Base-by-base conservation (phyloP, 2,329 filamentous ascomycete species). In the Pyricularia sp. region DNA sequence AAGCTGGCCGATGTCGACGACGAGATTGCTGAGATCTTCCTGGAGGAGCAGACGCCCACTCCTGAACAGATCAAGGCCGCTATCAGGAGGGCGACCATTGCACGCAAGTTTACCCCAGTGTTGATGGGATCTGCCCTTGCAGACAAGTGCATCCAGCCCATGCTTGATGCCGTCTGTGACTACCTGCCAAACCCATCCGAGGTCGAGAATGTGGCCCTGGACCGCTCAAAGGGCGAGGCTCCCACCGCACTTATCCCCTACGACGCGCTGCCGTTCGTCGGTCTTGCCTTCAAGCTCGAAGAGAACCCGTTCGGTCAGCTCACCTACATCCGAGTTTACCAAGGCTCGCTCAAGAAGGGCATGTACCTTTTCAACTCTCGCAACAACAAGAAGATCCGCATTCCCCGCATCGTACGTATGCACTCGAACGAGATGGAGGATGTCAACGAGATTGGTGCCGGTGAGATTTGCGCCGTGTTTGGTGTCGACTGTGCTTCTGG, bases 381-480 rank as follows among this genome's bases (percentile, higher is more conserved):
- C 70, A 96, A 86, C 68, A 90, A 93, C 76, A 96, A 97, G 83
- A 97, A 93, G 81, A 89, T 99, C 74, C 93, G 96, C 78, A 88
- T 99, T 66, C 94, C 94, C 24, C 90, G 93, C 73, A 97, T 99
- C 72, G 94, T 99, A 68, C 91, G 94, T 68, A 99, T 99, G 94
- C 94, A 99, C 81, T 96, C 93, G 60, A 96, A 97, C 74, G 94
- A 99, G 74, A 96, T 99, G 93, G 94, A 99, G 76, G 94, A 99
- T 73, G 91, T 97, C 33, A 82, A 79, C 65, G 93, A 97, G 76
- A 89, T 99, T 68, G 91, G 93, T 64, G 93, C 94, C 64, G 94
- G 94, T 77, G 94, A 99, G 77, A 99, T 99, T 69, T 99, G 94
- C 74, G 94, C 94, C 67, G 94, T 99, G 66, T 99, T 99, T 73